Evolutionary conservation across 2,329 filamentous ascomycete species (phyloP).

Genomic region (Stemphylium vesicarium): DNA sequence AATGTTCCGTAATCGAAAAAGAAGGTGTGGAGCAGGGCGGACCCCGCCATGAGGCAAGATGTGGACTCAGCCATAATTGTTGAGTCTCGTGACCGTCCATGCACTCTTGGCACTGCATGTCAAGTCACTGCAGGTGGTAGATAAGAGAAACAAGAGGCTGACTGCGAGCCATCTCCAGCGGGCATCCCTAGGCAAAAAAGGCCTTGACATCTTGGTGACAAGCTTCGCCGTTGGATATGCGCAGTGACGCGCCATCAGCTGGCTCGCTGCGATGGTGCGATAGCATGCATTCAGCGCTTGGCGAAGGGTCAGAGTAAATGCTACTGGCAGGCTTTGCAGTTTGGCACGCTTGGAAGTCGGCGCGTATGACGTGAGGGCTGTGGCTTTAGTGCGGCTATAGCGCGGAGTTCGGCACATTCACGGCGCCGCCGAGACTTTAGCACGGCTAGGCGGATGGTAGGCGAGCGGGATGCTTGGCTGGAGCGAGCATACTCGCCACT

Average conservation of each 20-base stretch:
- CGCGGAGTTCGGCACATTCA: slow-evolving; percentile 22
- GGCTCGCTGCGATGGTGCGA: slow-evolving; percentile 7
- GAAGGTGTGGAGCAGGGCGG: slow-evolving; percentile 5
- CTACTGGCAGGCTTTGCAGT: slow-evolving; percentile 17
- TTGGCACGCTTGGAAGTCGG: slow-evolving; percentile 17
- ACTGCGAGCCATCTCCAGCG: slow-evolving; percentile 20
- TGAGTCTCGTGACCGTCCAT: slow-evolving; percentile 31
- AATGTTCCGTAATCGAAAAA: slow-evolving; percentile 7
- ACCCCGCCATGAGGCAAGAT: neutral
- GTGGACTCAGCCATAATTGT: slow-evolving; percentile 13
- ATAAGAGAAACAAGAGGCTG: slow-evolving; percentile 31
- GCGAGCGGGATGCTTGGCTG: slow-evolving; percentile 18
- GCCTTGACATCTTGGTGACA: slow-evolving; percentile 25
- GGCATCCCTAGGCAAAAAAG: slow-evolving; percentile 12
- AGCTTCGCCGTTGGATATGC: slow-evolving; percentile 32
- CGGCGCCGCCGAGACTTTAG: slow-evolving; percentile 19
- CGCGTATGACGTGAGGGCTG: slow-evolving; percentile 24
- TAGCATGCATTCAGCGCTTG: slow-evolving; percentile 21
- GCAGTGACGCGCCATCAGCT: slow-evolving; percentile 19
- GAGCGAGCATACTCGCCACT: slow-evolving; percentile 1
- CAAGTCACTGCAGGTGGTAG: slow-evolving; percentile 14
- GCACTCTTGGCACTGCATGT: slow-evolving; percentile 22
- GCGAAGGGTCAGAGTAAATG: slow-evolving; percentile 13
- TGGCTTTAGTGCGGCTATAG: slow-evolving; percentile 9
- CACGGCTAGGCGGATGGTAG: slow-evolving; percentile 27